Evolutionary conservation across 2,329 filamentous ascomycete species (phyloP), one percentile per base, ranked within the genome.

Genomic region (Metarhizium album): DNA sequence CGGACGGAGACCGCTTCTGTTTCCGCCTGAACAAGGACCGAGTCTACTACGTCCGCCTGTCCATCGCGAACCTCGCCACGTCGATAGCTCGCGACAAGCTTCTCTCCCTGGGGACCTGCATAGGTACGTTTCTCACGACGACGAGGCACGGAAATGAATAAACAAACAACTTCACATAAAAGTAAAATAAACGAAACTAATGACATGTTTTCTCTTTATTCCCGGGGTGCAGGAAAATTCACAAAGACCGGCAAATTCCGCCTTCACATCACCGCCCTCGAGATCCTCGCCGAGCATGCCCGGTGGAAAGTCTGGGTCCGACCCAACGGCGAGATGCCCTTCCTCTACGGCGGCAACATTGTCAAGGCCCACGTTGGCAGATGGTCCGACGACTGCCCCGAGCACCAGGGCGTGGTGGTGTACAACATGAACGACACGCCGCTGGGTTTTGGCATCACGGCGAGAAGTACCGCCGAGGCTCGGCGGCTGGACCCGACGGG

Each of bases 281-380:
- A 90, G 56, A 80, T 96, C 56, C 85, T 98, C 58, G 87, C 90
- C 52, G 85, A 88, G 57, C 89, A 96, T 67, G 91, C 91, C 43
- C 78, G 93, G 53, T 95, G 95, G 73, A 97, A 97, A 80, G 83
- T 97, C 60, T 97, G 90, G 90, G 84, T 98, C 59, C 94, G 94
- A 71, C 80, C 84, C 53, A 97, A 97, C 70, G 93, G 93, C 58
- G 90, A 94, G 63, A 95, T 96, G 90, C 91, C 93, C 1, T 97
- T 95, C 67, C 72, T 98, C 45, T 98, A 97, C 70, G 93, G 93
- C 49, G 87, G 88, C 52, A 90, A 97, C 68, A 77, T 95, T 48
- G 81, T 94, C 59, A 79, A 79, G 65, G 75, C 75, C 8, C 75
- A 79, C 62, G 80, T 93, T 18, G 88, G 88, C 20, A 74, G 90